Evolutionary conservation across 1,139 yeast genomes (phyloP).

Genomic region (Sugiyamaella castrensis): DNA sequence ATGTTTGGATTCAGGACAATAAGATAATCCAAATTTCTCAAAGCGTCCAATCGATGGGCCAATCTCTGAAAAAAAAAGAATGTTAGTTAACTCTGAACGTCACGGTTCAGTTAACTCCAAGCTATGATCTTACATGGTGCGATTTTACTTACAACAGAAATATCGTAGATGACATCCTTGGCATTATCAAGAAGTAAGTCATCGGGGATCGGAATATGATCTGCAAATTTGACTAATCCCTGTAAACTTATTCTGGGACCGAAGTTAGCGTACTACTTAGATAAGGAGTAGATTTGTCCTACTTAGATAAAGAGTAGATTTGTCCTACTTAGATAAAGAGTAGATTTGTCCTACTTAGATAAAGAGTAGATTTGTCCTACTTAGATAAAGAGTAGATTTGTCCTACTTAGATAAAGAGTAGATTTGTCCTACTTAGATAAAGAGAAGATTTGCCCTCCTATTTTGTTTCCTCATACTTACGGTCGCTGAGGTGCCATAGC

Average conservation of each 20-base stretch:
- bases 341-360: constrained; percentile 14
- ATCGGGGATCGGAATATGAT: constrained; percentile 29
- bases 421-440: constrained; percentile 16
- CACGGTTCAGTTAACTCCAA: not conserved
- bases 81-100: not conserved
- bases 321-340: constrained; percentile 15
- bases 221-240: constrained; percentile 29
- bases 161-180: constrained; percentile 41
- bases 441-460: constrained; percentile 18
- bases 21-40: constrained; percentile 74
- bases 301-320: constrained; percentile 13
- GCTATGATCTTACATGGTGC: no score
- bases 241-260: constrained; percentile 22
- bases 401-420: constrained; percentile 15
- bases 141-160: constrained; percentile 45
- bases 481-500: constrained; percentile 18
- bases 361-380: constrained; percentile 7
- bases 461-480: constrained; percentile 23
- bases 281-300: constrained; percentile 10
- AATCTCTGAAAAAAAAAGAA: constrained; percentile 26
- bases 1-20: constrained; percentile 86
- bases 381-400: constrained; percentile 13
- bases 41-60: constrained; percentile 63
- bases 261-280: constrained; percentile 15
- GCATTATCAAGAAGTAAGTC: constrained; percentile 39